Evolutionary conservation across 2,329 filamentous ascomycete genomes (phyloP).

Genomic region (Fusarium tjaetaba): DNA sequence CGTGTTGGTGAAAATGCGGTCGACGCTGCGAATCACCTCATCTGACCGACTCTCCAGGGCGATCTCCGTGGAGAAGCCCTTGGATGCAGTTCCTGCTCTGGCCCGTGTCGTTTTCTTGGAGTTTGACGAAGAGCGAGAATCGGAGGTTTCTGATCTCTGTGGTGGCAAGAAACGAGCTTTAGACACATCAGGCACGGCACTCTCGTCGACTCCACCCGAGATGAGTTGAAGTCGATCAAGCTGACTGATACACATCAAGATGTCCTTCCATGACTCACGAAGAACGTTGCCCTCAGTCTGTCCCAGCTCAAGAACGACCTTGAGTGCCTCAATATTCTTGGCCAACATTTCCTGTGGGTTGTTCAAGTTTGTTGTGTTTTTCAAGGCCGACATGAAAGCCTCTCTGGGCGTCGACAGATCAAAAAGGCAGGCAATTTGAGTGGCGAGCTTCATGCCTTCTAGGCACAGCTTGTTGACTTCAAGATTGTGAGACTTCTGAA

Average conservation of each 20-base stretch:
- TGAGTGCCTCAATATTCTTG: constrained; percentile 95
- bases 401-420: constrained; percentile 92
- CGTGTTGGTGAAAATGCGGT: constrained; percentile 96
- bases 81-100: constrained; percentile 67
- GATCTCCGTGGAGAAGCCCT: constrained; percentile 78
- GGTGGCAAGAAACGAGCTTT: constrained; percentile 77
- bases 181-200: constrained; percentile 89
- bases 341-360: constrained; percentile 95
- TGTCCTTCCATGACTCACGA: constrained; percentile 92
- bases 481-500: constrained; percentile 91
- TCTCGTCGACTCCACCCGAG: constrained; percentile 93
- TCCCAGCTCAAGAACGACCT: constrained; percentile 89
- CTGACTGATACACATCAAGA: constrained; percentile 94
- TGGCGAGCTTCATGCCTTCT: constrained; percentile 93
- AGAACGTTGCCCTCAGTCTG: constrained; percentile 92
- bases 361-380: constrained; percentile 94
- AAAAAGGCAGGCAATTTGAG: constrained; percentile 92
- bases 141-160: constrained; percentile 62
- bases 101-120: constrained; percentile 60
- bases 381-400: constrained; percentile 92
- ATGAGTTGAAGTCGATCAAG: constrained; percentile 95
- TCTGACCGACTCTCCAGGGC: constrained; percentile 92
- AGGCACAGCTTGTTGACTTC: constrained; percentile 93
- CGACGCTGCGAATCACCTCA: constrained; percentile 91
- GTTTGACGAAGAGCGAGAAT: constrained; percentile 75